Evolutionary conservation across 257 asterid species (phyloP).

Genomic region (Henckelia pumila): DNA sequence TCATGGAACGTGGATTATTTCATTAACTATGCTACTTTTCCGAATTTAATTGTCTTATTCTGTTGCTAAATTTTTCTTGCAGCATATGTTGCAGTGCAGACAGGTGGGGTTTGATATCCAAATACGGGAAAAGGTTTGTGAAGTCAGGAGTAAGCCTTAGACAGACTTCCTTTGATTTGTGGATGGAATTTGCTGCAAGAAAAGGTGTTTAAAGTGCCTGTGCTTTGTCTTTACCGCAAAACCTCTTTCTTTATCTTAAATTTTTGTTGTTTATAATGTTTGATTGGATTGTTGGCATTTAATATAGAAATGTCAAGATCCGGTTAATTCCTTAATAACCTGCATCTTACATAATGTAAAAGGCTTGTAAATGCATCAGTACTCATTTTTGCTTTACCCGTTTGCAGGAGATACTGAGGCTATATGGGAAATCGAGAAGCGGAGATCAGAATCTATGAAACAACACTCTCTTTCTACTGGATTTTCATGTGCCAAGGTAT

Average conservation of each 20-base stretch:
- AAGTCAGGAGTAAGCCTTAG: slow-evolving; percentile 68
- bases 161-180: slow-evolving; percentile 59
- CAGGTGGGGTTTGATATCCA: slow-evolving; percentile 71
- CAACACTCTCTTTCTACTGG: slow-evolving; percentile 73
- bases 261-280: not conserved
- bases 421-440: slow-evolving; percentile 78
- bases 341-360: slow-evolving; percentile 19
- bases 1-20: not conserved
- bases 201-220: slow-evolving; percentile 44
- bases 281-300: slow-evolving; percentile 2
- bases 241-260: slow-evolving; percentile 12
- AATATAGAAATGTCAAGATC: too few species aligned
- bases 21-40: slow-evolving; percentile 14
- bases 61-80: slow-evolving; percentile 34
- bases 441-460: slow-evolving; percentile 73
- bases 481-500: slow-evolving; percentile 94
- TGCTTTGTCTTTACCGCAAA: slow-evolving; percentile 14
- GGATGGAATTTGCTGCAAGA: slow-evolving; percentile 90
- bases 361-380: slow-evolving; percentile 13
- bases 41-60: slow-evolving; percentile 17
- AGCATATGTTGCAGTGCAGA: slow-evolving; percentile 64
- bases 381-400: slow-evolving; percentile 6
- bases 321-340: not conserved
- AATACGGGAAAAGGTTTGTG: slow-evolving; percentile 65
- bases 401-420: slow-evolving; percentile 71